Evolutionary conservation across 306 rosid species (phyloP), one percentile per base, ranked within the genome.

Genomic region (Carpinus fangiana): DNA sequence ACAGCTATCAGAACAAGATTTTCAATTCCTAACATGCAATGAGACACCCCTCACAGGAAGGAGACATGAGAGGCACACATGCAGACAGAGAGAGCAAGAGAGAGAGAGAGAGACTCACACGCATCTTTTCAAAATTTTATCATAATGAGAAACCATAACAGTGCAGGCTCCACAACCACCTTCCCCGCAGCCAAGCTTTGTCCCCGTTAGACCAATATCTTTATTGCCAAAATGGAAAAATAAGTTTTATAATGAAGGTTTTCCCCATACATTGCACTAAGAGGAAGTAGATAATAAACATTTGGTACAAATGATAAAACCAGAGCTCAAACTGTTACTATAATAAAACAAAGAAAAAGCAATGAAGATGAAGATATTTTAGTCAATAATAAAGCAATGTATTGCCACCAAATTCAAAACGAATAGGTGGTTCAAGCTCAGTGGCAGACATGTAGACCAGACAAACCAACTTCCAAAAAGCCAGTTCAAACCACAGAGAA

Each of bases 131-230:
- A 74, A 50, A 60, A 56, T 85, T 60, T 79, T 78, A 74, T 90
- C 90, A 80, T 88, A 92, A 48, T 78, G 86, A 21, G 98, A 92
- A 82, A 93, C 97, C 98, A 95, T 95, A 76, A 92, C 97, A 38
- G 98, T 95, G 84, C 98, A 92, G 78, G 98, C 98, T 86, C 98
- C 98, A 84, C 98, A 94, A 76, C 98, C 98, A 69, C 98, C 98
- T 87, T 94, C 98, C 26, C 98, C 98, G 23, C 98, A 95, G 10
- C 98, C 98, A 46, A 92, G 97, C 88, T 95, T 95, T 76, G 98
- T 92, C 74, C 98, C 98, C 1, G 93, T 95, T 79, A 95, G 80
- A 67, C 98, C 88, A 62, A 82, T 78, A 76, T 90, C 92, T 89
- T 59, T 72, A 62, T 72, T 52, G 73, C 60, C 82, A 62, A 64